These are phyloP conservation scores for Cryomyces minteri DNA, from an alignment of 495 filamentous ascomycete genomes.

Conservation along the genomic window DNA sequence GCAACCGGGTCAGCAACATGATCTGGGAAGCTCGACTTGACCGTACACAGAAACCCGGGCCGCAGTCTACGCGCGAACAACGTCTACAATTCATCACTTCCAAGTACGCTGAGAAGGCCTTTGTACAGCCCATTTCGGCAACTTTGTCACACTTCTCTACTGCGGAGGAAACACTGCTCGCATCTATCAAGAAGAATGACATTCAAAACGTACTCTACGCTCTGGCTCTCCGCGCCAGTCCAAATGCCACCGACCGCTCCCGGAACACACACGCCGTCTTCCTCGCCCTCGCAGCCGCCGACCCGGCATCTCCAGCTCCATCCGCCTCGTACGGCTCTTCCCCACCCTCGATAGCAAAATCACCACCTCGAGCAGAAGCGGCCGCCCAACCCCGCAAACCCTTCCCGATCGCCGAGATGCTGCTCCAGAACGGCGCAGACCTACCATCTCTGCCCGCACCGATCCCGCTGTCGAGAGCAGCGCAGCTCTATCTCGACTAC, in stretches of 20 bases:
- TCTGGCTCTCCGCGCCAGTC: constrained; percentile 69
- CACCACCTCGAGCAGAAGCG: constrained; percentile 11
- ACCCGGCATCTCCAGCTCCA: constrained; percentile 55
- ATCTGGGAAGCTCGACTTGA: constrained; percentile 85
- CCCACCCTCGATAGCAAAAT: constrained; percentile 7
- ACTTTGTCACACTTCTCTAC: constrained; percentile 60
- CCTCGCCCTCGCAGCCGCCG: constrained; percentile 84
- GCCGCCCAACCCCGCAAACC: constrained; percentile 19
- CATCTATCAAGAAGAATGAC: constrained; percentile 86
- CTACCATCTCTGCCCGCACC: constrained; percentile 55
- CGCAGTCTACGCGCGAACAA: constrained; percentile 70
- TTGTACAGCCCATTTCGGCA: constrained; percentile 58
- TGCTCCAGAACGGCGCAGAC: constrained; percentile 87
- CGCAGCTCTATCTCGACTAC: constrained; percentile 67
- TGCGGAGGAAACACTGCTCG: constrained; percentile 79
- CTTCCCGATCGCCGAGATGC: constrained; percentile 80
- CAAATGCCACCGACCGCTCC: constrained; percentile 73
- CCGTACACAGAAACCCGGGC: constrained; percentile 44
- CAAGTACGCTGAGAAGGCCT: constrained; percentile 79
- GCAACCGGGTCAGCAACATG: constrained; percentile 91
- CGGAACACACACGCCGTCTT: constrained; percentile 76
- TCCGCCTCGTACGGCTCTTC: constrained; percentile 19
- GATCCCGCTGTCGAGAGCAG: constrained; percentile 57
- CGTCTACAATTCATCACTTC: constrained; percentile 81
- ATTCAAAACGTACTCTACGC: constrained; percentile 83